Percentiles rank a stretch among this genome's conserved stretches.
phyloP scores from a whole-genome alignment of 768 basidiomycete genomes.

The Lactarius hengduanensis region DNA sequence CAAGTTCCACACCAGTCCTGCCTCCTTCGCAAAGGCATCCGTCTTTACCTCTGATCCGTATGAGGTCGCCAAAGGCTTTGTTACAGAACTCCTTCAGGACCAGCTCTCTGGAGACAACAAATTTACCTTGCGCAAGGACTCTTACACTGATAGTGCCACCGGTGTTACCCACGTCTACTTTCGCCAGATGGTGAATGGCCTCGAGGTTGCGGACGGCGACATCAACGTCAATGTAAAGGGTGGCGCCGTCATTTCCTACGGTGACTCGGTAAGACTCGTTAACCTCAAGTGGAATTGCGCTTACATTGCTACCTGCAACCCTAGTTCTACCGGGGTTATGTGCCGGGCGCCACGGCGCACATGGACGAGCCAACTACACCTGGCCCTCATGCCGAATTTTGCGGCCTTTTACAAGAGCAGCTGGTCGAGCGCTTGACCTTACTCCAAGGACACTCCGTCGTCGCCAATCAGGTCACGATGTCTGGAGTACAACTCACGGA shows the following conservation, averaged over 20 bases:
- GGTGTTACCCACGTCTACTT: conserved; percentile 88
- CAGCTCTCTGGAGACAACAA: conserved; percentile 39
- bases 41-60: conserved; percentile 44
- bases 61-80: conserved; percentile 62
- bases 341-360: conserved; percentile 39
- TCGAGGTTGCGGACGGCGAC: conserved; percentile 88
- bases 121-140: conserved; percentile 72
- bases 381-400: conserved; percentile 53
- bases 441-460: conserved; percentile 31
- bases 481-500: conserved; percentile 35
- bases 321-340: conserved; percentile 74
- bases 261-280: conserved; percentile 33
- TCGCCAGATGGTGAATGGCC: conserved; percentile 77
- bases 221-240: conserved; percentile 84
- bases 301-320: neutral
- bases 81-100: conserved; percentile 47
- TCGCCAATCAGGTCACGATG: conserved; percentile 37
- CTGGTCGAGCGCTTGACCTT: conserved; percentile 36
- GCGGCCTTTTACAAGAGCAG: conserved; percentile 44
- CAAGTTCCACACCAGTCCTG: conserved; percentile 53
- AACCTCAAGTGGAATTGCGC: neutral
- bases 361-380: conserved; percentile 29
- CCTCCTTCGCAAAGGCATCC: conserved; percentile 34
- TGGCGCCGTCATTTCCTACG: conserved; percentile 17
- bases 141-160: conserved; percentile 82